Evolutionary conservation across 2,329 filamentous ascomycete species (phyloP).

Genomic region (Nothophoma quercina): DNA sequence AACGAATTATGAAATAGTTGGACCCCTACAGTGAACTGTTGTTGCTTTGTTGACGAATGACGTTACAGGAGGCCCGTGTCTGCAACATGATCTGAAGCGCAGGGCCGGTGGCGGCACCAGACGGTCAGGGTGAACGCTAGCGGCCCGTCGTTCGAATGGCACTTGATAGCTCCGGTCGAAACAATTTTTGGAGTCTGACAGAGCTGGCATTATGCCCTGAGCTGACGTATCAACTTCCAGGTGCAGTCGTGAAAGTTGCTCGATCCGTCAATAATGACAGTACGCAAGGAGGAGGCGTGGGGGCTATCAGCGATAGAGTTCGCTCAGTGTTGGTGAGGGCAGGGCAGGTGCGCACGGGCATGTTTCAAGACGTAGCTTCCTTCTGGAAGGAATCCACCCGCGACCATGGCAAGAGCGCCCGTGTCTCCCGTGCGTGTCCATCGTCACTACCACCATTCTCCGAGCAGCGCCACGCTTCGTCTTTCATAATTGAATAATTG

Average conservation of each 20-base stretch:
- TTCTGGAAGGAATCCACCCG: constrained; percentile 17
- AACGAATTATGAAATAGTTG: not conserved
- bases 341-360: constrained; percentile 2
- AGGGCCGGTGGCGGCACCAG: constrained; percentile 10
- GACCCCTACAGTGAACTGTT: not conserved
- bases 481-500: not conserved
- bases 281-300: constrained; percentile 5
- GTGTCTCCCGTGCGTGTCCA: constrained; percentile 14
- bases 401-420: constrained; percentile 15
- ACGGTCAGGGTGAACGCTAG: constrained; percentile 14
- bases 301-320: constrained; percentile 1
- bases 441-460: constrained; percentile 13
- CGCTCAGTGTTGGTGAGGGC: constrained; percentile 7
- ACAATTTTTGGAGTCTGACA: not conserved
- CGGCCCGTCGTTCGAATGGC: constrained; percentile 11
- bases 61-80: constrained; percentile 10
- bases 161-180: constrained; percentile 12
- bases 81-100: constrained; percentile 11
- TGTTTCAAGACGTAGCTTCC: constrained; percentile 18
- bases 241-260: not conserved
- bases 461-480: constrained; percentile 6
- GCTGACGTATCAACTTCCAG: not conserved
- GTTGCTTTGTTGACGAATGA: constrained; percentile 11
- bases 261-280: not conserved
- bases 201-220: constrained; percentile 6